phyloP scores from a whole-genome alignment of 2,329 filamentous ascomycete genomes.

The Fusarium zealandicum region DNA sequence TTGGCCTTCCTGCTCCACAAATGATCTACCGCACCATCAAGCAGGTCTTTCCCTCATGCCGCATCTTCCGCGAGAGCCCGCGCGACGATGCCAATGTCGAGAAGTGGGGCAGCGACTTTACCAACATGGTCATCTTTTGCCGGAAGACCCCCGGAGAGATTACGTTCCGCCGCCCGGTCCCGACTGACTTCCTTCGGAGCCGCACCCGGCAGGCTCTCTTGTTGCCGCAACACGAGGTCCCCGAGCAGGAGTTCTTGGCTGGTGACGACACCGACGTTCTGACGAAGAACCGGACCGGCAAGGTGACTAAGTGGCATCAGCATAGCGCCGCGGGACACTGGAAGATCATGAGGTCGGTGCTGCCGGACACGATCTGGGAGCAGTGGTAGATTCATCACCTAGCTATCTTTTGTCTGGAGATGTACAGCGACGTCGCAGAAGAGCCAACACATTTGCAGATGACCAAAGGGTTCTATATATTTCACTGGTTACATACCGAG shows the following conservation, averaged over 20 bases:
- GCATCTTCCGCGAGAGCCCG: slow-evolving; percentile 83
- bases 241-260: slow-evolving; percentile 57
- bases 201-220: slow-evolving; percentile 74
- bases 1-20: slow-evolving; percentile 76
- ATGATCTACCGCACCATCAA: slow-evolving; percentile 84
- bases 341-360: slow-evolving; percentile 85
- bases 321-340: slow-evolving; percentile 85
- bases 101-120: slow-evolving; percentile 71
- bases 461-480: no score
- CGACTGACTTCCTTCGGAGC: slow-evolving; percentile 75
- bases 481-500: no score
- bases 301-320: slow-evolving; percentile 75
- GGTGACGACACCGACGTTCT: slow-evolving; percentile 61
- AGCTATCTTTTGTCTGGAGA: neutral
- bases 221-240: slow-evolving; percentile 74
- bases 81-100: slow-evolving; percentile 57
- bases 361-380: slow-evolving; percentile 84
- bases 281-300: slow-evolving; percentile 67
- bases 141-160: slow-evolving; percentile 65
- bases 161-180: slow-evolving; percentile 70
- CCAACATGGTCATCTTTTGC: slow-evolving; percentile 97
- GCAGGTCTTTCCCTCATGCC: slow-evolving; percentile 85
- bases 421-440: no score
- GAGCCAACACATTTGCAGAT: no score
- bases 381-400: slow-evolving; percentile 62